Evolutionary conservation across 2,329 filamentous ascomycete species (phyloP), one percentile per base, ranked within the genome.

Genomic region (Aquanectria penicillioides): DNA sequence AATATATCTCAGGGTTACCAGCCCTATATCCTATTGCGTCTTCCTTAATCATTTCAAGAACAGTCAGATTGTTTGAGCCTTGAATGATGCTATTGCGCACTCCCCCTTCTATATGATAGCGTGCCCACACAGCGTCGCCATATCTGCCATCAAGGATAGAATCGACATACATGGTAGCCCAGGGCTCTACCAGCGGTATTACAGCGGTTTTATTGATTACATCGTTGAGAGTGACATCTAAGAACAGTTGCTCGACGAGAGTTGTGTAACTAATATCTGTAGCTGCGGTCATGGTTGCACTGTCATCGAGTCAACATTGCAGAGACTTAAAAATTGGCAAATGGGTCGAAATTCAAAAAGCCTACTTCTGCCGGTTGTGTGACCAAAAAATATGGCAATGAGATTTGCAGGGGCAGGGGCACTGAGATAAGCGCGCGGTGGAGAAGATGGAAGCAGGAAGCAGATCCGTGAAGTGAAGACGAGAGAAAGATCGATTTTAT

Each of bases 41-140:
- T 17, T 40, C 47, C 17, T 50, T 25, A n/a, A 50, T 50, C 13
- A 23, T 38, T 12, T 50, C 44, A 6, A 50, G 23, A 23, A 50
- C 47, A 28, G 47, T 37, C 4, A 36, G 22, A 11, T 15, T 13
- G 6, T 13, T n/a, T n/a, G n/a, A n/a, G n/a, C n/a, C 5, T 15
- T 49, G 23, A 22, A 49, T 11, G 15, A 28, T 11, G 15, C 25
- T 15, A 15, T 49, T 20, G 13, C 38, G n/a, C n/a, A 52, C 48
- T 3, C 20, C 13, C 2, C 36, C 36, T 0, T 5, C 11, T 6
- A 54, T 54, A 5, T 54, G 50, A 31, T 54, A 54, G 18, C 40
- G 40, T 18, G 40, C 50, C 50, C 50, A 54, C 2, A 54, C 40
- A 15, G 50, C 50, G 28, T 54, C 50, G 22, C 40, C 50, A 13